These are phyloP conservation scores for Gracilaria gracilis DNA, from an alignment of 23 red algal genomes.

Conservation along the genomic window DNA sequence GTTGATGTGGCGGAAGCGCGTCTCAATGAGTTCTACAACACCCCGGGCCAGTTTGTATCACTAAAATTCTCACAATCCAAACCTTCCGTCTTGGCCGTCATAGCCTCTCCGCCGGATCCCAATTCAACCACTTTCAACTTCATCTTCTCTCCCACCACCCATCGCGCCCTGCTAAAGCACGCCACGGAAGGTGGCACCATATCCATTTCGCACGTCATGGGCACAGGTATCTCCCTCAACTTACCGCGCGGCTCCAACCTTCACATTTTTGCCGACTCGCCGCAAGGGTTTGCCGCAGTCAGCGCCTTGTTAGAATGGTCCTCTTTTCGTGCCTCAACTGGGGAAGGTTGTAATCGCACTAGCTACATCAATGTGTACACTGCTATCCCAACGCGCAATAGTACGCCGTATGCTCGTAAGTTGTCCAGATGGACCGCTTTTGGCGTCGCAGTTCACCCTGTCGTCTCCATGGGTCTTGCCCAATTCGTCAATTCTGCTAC, in stretches of 20 bases:
- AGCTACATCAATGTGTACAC: slow-evolving; percentile 60
- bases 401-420: slow-evolving; percentile 65
- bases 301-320: slow-evolving; percentile 74
- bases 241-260: slow-evolving; percentile 39
- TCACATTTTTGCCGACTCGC: slow-evolving; percentile 75
- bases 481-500: slow-evolving; percentile 34
- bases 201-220: slow-evolving; percentile 70
- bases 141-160: slow-evolving; percentile 21
- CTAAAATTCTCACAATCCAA: neutral
- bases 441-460: slow-evolving; percentile 76
- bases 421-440: slow-evolving; percentile 80
- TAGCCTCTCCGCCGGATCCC: slow-evolving; percentile 75
- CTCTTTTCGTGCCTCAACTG: slow-evolving; percentile 76
- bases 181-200: slow-evolving; percentile 12
- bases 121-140: slow-evolving; percentile 44
- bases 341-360: slow-evolving; percentile 78
- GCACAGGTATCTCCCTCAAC: slow-evolving; percentile 67
- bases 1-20: slow-evolving; percentile 57
- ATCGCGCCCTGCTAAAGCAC: slow-evolving; percentile 3
- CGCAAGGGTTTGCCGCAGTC: slow-evolving; percentile 84
- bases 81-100: slow-evolving; percentile 44
- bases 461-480: slow-evolving; percentile 32
- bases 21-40: slow-evolving; percentile 49
- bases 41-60: slow-evolving; percentile 82
- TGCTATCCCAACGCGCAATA: slow-evolving; percentile 26